Conservation (phyloP, 306 rosid species). For the Rosa chinensis region DNA sequence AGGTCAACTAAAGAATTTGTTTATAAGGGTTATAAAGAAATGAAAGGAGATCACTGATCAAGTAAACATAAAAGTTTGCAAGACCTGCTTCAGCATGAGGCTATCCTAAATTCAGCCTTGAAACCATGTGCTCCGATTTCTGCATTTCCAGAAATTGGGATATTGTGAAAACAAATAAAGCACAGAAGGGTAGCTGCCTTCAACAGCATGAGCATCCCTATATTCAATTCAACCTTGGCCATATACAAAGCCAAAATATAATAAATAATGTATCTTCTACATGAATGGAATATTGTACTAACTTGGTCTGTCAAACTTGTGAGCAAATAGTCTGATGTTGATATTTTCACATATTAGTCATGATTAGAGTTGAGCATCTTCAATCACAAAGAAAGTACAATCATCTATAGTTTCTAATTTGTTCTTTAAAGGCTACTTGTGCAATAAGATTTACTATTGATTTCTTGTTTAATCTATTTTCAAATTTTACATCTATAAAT, state of each 20-base stretch:
- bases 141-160: constrained; percentile 25
- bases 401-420: neutral
- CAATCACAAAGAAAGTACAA: neutral
- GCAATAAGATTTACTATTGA: neutral
- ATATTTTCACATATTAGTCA: neutral
- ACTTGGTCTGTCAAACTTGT: neutral
- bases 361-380: neutral
- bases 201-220: neutral
- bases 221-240: neutral
- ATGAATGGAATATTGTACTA: neutral
- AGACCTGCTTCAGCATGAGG: constrained; percentile 6
- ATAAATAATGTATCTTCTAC: neutral
- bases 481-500: neutral
- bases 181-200: neutral
- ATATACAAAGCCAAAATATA: neutral
- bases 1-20: neutral
- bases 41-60: constrained; percentile 5
- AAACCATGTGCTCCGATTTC: constrained; percentile 82
- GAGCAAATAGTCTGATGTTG: neutral
- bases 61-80: constrained; percentile 10
- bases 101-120: constrained; percentile 39
- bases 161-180: constrained; percentile 12
- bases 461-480: neutral
- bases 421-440: constrained; percentile 2
- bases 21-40: neutral